Evolutionary conservation across 768 basidiomycete species (phyloP).

Genomic region (Mycena filopes): DNA sequence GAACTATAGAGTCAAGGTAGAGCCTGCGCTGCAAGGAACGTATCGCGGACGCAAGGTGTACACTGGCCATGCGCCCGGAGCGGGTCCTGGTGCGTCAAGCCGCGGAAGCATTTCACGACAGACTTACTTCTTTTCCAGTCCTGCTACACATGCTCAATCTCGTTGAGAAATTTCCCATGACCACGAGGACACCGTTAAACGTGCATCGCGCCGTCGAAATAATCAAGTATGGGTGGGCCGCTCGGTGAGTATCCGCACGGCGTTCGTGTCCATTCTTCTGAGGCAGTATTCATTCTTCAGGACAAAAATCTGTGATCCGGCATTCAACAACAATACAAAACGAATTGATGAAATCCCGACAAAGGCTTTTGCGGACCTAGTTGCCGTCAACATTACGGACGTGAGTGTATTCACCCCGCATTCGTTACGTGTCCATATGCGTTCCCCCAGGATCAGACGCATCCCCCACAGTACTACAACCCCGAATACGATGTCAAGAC

Average conservation of each 20-base stretch:
- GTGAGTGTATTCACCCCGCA: constrained; percentile 50
- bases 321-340: constrained; percentile 65
- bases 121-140: constrained; percentile 48
- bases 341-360: constrained; percentile 74
- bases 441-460: constrained; percentile 76
- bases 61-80: constrained; percentile 86
- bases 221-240: constrained; percentile 77
- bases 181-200: constrained; percentile 68
- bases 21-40: constrained; percentile 79
- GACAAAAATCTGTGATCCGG: constrained; percentile 85
- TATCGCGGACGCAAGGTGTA: constrained; percentile 86
- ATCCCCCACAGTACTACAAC: constrained; percentile 84
- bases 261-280: background rate
- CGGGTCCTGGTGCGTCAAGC: constrained; percentile 68
- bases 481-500: constrained; percentile 79
- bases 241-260: constrained; percentile 46
- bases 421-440: constrained; percentile 1
- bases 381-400: constrained; percentile 82
- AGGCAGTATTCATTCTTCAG: constrained; percentile 47
- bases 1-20: constrained; percentile 74
- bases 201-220: constrained; percentile 86
- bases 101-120: constrained; percentile 1
- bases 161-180: constrained; percentile 75
- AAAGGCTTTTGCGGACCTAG: constrained; percentile 70
- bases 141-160: constrained; percentile 93